These are phyloP conservation scores for Exophiala calicioides DNA, from an alignment of 2,329 filamentous ascomycete genomes.

Conservation along the genomic window DNA sequence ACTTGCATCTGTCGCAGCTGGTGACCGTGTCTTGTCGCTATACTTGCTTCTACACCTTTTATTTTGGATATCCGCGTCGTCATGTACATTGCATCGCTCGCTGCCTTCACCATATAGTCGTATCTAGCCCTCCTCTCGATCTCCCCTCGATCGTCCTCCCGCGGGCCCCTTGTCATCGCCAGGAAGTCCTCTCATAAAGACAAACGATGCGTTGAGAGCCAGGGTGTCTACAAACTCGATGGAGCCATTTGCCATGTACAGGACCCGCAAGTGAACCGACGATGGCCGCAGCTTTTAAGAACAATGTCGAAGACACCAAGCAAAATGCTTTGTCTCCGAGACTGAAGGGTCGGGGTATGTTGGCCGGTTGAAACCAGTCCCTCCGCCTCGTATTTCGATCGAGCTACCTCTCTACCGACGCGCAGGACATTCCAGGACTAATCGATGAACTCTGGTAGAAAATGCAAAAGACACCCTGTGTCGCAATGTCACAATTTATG, in stretches of 20 bases:
- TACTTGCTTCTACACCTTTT: slow-evolving; percentile 12
- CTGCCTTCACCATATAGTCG: slow-evolving; percentile 2
- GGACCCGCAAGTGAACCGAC: slow-evolving; percentile 15
- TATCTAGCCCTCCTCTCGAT: slow-evolving; percentile 1
- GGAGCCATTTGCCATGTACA: slow-evolving; percentile 25
- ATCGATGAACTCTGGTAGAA: slow-evolving; percentile 48
- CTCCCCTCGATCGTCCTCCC: background rate
- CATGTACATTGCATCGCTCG: slow-evolving; percentile 19
- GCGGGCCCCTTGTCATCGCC: background rate
- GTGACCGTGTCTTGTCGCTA: slow-evolving; percentile 24
- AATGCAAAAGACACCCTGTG: slow-evolving; percentile 85
- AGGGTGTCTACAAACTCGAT: slow-evolving; percentile 16
- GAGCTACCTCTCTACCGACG: background rate
- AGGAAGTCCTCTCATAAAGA: no score
- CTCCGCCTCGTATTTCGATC: background rate
- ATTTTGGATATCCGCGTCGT: slow-evolving; percentile 24
- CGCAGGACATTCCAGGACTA: slow-evolving; percentile 6
- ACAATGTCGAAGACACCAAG: slow-evolving; percentile 48
- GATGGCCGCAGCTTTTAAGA: slow-evolving; percentile 48
- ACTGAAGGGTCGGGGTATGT: slow-evolving; percentile 51
- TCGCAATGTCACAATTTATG: slow-evolving; percentile 90
- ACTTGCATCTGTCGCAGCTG: slow-evolving; percentile 7
- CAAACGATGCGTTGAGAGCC: slow-evolving; percentile 10
- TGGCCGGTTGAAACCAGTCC: background rate
- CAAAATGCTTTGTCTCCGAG: slow-evolving; percentile 49